A percentile compares a stretch with the other conserved stretches of the same genome.
These are phyloP conservation scores for Botryotinia globosa DNA, from an alignment of 2,329 filamentous ascomycete genomes.

Conservation along the genomic window DNA sequence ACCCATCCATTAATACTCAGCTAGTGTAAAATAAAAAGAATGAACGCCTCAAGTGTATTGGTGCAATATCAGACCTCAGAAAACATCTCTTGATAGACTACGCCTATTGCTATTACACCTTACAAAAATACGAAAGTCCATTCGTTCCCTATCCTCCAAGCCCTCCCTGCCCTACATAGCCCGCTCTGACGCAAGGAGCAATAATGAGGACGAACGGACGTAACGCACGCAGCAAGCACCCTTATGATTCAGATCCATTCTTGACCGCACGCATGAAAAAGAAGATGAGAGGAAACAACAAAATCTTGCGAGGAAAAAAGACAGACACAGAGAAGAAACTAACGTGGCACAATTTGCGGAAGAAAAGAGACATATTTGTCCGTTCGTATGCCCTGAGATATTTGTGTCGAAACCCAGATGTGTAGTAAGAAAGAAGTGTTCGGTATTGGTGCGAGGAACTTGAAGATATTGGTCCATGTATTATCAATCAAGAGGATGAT, in stretches of 20 bases:
- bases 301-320: slow-evolving; percentile 36
- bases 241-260: slow-evolving; percentile 36
- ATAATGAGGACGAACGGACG: slow-evolving; percentile 31
- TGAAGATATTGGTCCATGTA: slow-evolving; percentile 29
- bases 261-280: slow-evolving; percentile 31
- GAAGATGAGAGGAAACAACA: slow-evolving; percentile 32
- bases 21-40: slow-evolving; percentile 14
- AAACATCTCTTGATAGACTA: slow-evolving; percentile 36
- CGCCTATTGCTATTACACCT: slow-evolving; percentile 42
- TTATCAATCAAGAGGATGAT: slow-evolving; percentile 32
- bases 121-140: slow-evolving; percentile 38
- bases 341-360: slow-evolving; percentile 35
- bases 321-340: slow-evolving; percentile 37
- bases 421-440: slow-evolving; percentile 28
- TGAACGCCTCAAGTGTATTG: slow-evolving; percentile 20
- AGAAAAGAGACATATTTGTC: slow-evolving; percentile 21
- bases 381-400: slow-evolving; percentile 36
- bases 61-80: slow-evolving; percentile 19
- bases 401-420: slow-evolving; percentile 32
- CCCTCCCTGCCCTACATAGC: slow-evolving; percentile 31
- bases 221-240: slow-evolving; percentile 29
- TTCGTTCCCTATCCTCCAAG: slow-evolving; percentile 30
- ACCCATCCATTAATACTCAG: slow-evolving; percentile 13
- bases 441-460: slow-evolving; percentile 27
- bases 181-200: slow-evolving; percentile 21